Base-by-base conservation (phyloP, 2,329 filamentous ascomycete genomes). In the Thelonectria rubi region DNA sequence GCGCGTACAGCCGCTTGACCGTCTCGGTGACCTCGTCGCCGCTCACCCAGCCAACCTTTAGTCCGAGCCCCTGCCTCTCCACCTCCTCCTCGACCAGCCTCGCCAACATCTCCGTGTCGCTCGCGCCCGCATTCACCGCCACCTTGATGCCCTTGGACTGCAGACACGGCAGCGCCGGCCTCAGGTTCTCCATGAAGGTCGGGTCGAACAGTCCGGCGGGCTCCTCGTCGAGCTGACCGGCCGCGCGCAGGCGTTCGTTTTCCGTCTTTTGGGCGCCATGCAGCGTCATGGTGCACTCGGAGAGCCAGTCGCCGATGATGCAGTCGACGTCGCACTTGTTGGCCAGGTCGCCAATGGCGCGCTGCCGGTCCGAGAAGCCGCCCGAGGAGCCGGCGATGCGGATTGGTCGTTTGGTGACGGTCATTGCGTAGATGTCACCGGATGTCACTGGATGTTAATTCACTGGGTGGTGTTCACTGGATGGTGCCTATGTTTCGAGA, bases 341-440 rank as follows among this genome's bases (percentile, higher is more conserved):
- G 39, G 79, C 78, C n/a, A 81, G 72, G 32, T 76, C 75, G 26
- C 72, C 65, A 55, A 79, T 79, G 58, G 78, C 78, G 18, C 77
- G 74, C 60, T 79, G 76, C 37, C 79, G 74, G 66, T 80, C 79
- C 18, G 77, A 78, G 71, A 80, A 80, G 30, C 78, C 78, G 26
- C 79, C 78, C 15, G 77, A 79, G 45, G 78, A 74, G 58, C 78
- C 78, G 57, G 77, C 78, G 63, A 81, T 77, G 62, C 77, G 76
- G 62, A 80, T 76, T 8, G 77, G 73, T 61, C 76, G 71, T 62
- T 75, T 76, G 45, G 61, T 50, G 9, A 69, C 65, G 21, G 68
- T 64, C 71, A 72, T 73, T 3, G 5, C 11, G 9, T n/a, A n/a
- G n/a, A n/a, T n/a, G n/a, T n/a, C n/a, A n/a, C n/a, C n/a, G 11